phyloP scores from a whole-genome alignment of 148 eudicot species.

The Camellia sinensis region DNA sequence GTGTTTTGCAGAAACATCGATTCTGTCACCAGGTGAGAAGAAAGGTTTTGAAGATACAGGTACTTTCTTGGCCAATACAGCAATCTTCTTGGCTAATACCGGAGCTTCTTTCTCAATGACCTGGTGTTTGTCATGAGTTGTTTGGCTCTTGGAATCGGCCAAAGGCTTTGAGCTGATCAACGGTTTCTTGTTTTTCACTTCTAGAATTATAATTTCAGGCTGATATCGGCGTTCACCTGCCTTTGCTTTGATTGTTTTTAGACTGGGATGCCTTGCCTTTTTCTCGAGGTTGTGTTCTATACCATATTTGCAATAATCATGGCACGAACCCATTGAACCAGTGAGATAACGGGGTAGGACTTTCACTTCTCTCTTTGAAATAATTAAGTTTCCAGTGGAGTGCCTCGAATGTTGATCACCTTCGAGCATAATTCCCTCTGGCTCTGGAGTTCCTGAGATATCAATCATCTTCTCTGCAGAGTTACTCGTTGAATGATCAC shows the following conservation, averaged over 20 bases:
- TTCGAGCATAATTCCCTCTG: background rate
- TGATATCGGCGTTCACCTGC: constrained; percentile 20
- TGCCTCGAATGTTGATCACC: constrained; percentile 18
- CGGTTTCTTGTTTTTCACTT: constrained; percentile 32
- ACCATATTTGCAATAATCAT: constrained; percentile 72
- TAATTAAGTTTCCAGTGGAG: constrained; percentile 25
- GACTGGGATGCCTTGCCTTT: constrained; percentile 23
- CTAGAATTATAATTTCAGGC: constrained; percentile 9
- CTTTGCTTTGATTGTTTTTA: constrained; percentile 23
- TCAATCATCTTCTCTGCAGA: constrained; percentile 18
- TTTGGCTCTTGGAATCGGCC: constrained; percentile 22
- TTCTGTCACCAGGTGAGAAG: constrained; percentile 4
- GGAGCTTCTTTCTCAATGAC: background rate
- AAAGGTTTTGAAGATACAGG: constrained; percentile 14
- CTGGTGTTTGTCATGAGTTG: background rate
- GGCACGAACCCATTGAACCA: constrained; percentile 66
- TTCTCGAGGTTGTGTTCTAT: constrained; percentile 28
- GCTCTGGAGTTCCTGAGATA: constrained; percentile 20
- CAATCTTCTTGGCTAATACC: constrained; percentile 15
- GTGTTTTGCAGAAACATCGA: constrained; percentile 16
- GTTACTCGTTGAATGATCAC: too few relatives aligned
- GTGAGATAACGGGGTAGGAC: constrained; percentile 62
- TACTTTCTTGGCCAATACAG: constrained; percentile 16
- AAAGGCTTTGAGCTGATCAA: constrained; percentile 36
- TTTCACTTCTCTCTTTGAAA: constrained; percentile 25